Evolutionary conservation across 192 early-diverging fungal genomes (phyloP), one percentile per base, ranked within the genome.

Genomic region (Coemansia sp.): DNA sequence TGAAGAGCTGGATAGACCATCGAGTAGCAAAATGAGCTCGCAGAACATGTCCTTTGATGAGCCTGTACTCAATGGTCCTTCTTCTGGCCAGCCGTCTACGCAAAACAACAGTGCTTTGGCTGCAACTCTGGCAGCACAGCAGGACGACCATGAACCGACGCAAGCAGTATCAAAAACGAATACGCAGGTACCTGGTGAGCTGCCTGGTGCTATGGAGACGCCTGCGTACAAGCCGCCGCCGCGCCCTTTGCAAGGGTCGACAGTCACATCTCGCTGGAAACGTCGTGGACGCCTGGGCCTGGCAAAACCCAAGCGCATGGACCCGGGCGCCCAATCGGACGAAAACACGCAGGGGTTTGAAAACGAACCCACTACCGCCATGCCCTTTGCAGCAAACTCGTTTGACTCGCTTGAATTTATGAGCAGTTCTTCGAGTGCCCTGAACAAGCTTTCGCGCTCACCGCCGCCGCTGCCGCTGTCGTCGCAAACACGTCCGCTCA

Each of bases 181-280:
- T n/a, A n/a, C n/a, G n/a, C n/a, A n/a, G 10, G 40, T 22, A 35
- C 46, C 46, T 17, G 44, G 44, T 15, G 28, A 17, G n/a, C n/a
- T n/a, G 29, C 13, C 37, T 19, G 15, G 26, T 3, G 36, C 19
- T 11, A 36, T 27, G 11, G 65, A 68, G 52, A 75, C 72, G 9
- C 72, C 72, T 14, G 64, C 59, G n/a, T 68, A 52, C 24, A 75
- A 54, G 66, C 65, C 47, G 26, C 72, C 66, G 4, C 44, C 43
- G 19, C 52, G 52, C 15, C 67, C 61, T 3, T 47, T 30, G 42
- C 66, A 69, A 45, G 56, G 60, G 10, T 68, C 64, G 11, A 69
- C 51, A 9, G 64, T 65, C 17, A 69, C 65, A 9, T 39, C 60
- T 20, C 64, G 66, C 26, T 75, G 64, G 64, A 60, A 50, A 53